A percentile compares a stretch with the other conserved stretches of the same genome.
Conservation (phyloP, 805 yeast genomes). For the Pichia scutulata region DNA sequence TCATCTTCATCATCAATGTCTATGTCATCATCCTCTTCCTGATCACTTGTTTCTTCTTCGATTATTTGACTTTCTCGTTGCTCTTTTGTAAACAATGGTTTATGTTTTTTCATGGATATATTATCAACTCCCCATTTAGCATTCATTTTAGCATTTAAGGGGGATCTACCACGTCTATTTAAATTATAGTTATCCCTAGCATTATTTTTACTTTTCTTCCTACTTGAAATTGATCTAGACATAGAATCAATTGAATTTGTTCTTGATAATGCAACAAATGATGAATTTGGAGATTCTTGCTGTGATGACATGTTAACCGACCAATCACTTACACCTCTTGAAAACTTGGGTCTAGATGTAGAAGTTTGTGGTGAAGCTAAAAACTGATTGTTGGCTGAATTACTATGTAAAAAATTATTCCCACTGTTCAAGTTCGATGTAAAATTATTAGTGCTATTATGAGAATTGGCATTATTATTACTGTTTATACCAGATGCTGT, state of each 20-base stretch:
- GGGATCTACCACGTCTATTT: slow-evolving; percentile 27
- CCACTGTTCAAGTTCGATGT: not conserved
- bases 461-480: not conserved
- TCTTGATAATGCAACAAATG: slow-evolving; percentile 28
- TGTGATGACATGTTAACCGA: slow-evolving; percentile 21
- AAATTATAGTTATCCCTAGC: slow-evolving; percentile 8
- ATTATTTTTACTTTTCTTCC: slow-evolving; percentile 16
- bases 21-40: slow-evolving; percentile 7
- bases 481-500: not conserved
- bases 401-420: not conserved
- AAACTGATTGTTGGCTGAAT: not conserved
- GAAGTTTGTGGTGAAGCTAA: slow-evolving; percentile 5
- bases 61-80: slow-evolving; percentile 56
- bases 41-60: slow-evolving; percentile 8
- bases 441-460: not conserved
- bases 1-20: not conserved
- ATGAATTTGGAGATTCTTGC: slow-evolving; percentile 29
- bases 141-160: slow-evolving; percentile 23
- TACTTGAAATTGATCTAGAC: slow-evolving; percentile 22
- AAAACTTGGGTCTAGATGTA: slow-evolving; percentile 17
- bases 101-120: slow-evolving; percentile 8
- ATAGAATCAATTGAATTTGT: slow-evolving; percentile 30
- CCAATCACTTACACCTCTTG: slow-evolving; percentile 30
- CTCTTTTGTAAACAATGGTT: slow-evolving; percentile 36
- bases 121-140: slow-evolving; percentile 23